Percentiles rank a stretch among this genome's conserved stretches.
These are phyloP conservation scores for Skeletonema marinoi DNA, from an alignment of 108 stramenopile genomes.

Conservation along the genomic window DNA sequence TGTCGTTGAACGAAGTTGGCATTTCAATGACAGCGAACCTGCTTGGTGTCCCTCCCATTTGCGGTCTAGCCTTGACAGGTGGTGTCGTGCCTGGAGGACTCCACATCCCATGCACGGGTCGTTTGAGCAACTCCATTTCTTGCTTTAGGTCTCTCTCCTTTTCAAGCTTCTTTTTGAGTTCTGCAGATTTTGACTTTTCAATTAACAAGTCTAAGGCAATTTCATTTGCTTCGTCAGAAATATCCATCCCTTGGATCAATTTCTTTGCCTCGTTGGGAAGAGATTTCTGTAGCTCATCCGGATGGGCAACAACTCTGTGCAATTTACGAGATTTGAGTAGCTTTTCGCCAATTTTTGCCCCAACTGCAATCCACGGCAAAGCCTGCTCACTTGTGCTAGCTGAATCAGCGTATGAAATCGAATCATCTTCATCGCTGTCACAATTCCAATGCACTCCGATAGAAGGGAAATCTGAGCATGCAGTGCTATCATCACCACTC, in stretches of 20 bases:
- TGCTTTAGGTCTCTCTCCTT: constrained; percentile 11
- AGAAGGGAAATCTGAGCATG: constrained; percentile 4
- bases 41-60: not conserved
- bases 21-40: not conserved
- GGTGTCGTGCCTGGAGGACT: constrained; percentile 31
- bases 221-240: constrained; percentile 51
- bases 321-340: constrained; percentile 71
- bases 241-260: constrained; percentile 25
- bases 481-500: not conserved
- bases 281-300: constrained; percentile 21
- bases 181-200: constrained; percentile 3
- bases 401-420: constrained; percentile 9
- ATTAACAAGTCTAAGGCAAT: constrained; percentile 36
- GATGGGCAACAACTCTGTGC: constrained; percentile 57
- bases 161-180: not conserved
- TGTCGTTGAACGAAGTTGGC: not conserved
- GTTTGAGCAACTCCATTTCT: constrained; percentile 22
- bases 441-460: not conserved
- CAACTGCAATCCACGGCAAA: constrained; percentile 76
- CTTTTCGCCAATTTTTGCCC: constrained; percentile 79
- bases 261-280: constrained; percentile 39
- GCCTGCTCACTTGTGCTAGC: constrained; percentile 13
- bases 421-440: not conserved
- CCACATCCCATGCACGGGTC: constrained; percentile 83
- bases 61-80: not conserved